Conservation (phyloP, 2,329 filamentous ascomycete genomes). For the Pseudocercospora macadamiae region DNA sequence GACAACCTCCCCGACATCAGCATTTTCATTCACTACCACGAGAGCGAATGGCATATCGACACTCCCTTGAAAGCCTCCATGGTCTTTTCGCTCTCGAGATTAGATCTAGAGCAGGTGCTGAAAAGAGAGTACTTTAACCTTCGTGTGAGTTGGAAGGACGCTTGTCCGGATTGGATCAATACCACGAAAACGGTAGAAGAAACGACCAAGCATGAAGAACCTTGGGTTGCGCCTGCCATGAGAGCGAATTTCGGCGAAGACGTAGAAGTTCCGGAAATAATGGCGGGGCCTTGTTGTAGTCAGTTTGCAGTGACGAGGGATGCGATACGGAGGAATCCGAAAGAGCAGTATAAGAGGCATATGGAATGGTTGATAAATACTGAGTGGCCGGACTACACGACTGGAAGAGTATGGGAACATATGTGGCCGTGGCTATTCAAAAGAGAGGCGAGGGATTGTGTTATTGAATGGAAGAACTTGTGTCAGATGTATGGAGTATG, state of each 20-base stretch:
- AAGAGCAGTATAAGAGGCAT: slow-evolving; percentile 22
- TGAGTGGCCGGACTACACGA: slow-evolving; percentile 19
- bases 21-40: slow-evolving; percentile 27
- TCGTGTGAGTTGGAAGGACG: slow-evolving; percentile 25
- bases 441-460: slow-evolving; percentile 20
- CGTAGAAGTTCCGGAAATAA: slow-evolving; percentile 17
- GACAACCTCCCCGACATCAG: slow-evolving; percentile 23
- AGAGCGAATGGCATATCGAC: slow-evolving; percentile 27
- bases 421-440: slow-evolving; percentile 30
- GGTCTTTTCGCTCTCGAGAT: slow-evolving; percentile 20
- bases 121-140: slow-evolving; percentile 27
- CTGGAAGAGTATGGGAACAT: slow-evolving; percentile 28
- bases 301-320: slow-evolving; percentile 27
- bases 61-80: slow-evolving; percentile 19
- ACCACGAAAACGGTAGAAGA: slow-evolving; percentile 22
- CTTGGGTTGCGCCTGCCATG: slow-evolving; percentile 23
- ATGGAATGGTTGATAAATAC: slow-evolving; percentile 20
- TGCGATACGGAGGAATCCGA: slow-evolving; percentile 16
- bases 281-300: slow-evolving; percentile 30
- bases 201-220: slow-evolving; percentile 24
- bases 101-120: slow-evolving; percentile 26
- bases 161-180: slow-evolving; percentile 27
- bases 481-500: slow-evolving; percentile 28
- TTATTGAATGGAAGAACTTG: slow-evolving; percentile 15
- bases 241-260: slow-evolving; percentile 24